These are phyloP conservation scores for Auriscalpium orientale DNA, from an alignment of 768 basidiomycete genomes.

Conservation along the genomic window DNA sequence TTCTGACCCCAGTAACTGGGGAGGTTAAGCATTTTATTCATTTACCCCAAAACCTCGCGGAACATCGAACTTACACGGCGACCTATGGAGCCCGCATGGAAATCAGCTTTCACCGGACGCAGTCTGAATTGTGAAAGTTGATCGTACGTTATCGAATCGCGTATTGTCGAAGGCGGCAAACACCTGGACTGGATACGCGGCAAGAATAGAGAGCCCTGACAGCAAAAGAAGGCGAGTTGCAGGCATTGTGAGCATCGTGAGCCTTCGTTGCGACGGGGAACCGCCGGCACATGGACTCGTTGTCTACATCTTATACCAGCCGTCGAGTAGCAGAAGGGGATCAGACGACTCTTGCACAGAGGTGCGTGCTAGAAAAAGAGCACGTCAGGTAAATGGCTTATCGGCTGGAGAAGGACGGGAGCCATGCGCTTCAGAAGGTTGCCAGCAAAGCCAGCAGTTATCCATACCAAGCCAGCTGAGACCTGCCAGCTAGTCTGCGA, in stretches of 20 bases:
- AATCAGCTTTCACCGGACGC: neutral
- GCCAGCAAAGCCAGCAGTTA: neutral
- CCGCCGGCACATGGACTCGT: too few species aligned
- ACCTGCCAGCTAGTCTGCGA: neutral
- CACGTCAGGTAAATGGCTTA: neutral
- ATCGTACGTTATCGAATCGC: conserved; percentile 52
- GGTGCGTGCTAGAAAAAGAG: neutral
- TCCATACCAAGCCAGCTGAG: neutral
- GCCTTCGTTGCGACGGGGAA: too few species aligned
- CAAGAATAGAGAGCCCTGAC: too few species aligned
- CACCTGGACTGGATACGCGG: neutral
- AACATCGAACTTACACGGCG: conserved; percentile 38
- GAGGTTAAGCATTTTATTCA: conserved; percentile 3
- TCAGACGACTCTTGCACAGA: too few species aligned
- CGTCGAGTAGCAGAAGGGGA: too few species aligned
- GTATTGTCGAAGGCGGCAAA: conserved; percentile 42
- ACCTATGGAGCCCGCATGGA: conserved; percentile 28
- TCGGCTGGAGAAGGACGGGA: neutral
- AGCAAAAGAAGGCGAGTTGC: too few species aligned
- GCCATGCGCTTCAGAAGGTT: neutral
- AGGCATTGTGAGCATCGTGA: too few species aligned
- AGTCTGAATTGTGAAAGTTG: conserved; percentile 1
- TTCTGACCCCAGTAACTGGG: conserved; percentile 70
- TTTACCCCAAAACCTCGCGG: neutral
- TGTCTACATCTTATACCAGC: too few species aligned